Evolutionary conservation across 2,329 filamentous ascomycete species (phyloP).

Genomic region (Sclerotiophoma versabilis): DNA sequence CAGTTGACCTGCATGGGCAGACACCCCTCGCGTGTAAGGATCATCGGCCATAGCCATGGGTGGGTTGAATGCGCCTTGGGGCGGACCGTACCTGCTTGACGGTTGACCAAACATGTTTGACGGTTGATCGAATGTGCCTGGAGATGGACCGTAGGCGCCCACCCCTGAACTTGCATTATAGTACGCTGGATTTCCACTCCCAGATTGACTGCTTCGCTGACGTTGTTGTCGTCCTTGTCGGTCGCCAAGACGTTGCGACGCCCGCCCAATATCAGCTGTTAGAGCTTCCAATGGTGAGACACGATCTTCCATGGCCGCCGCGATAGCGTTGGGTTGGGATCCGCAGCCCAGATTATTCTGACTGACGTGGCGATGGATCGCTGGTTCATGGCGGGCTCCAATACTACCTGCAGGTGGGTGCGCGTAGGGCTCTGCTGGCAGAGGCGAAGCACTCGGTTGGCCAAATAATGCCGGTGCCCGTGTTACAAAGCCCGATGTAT

Average conservation of each 20-base stretch:
- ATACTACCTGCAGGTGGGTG: slow-evolving; percentile 17
- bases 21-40: slow-evolving; percentile 9
- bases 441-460: slow-evolving; percentile 19
- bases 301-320: slow-evolving; percentile 3
- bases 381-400: neutral
- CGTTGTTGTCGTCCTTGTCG: neutral
- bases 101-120: neutral
- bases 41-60: slow-evolving; percentile 14
- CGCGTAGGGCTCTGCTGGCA: slow-evolving; percentile 35
- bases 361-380: neutral
- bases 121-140: neutral
- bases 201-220: neutral
- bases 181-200: neutral
- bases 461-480: neutral
- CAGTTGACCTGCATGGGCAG: slow-evolving; percentile 2
- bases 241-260: slow-evolving; percentile 2
- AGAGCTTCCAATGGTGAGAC: slow-evolving; percentile 8
- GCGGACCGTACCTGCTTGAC: neutral
- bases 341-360: neutral
- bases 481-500: neutral
- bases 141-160: neutral
- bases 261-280: slow-evolving; percentile 1
- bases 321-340: neutral
- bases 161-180: neutral
- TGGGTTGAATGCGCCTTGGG: neutral